Base-by-base conservation (phyloP, 345 rosid genomes). In the Brassica rapa region DNA sequence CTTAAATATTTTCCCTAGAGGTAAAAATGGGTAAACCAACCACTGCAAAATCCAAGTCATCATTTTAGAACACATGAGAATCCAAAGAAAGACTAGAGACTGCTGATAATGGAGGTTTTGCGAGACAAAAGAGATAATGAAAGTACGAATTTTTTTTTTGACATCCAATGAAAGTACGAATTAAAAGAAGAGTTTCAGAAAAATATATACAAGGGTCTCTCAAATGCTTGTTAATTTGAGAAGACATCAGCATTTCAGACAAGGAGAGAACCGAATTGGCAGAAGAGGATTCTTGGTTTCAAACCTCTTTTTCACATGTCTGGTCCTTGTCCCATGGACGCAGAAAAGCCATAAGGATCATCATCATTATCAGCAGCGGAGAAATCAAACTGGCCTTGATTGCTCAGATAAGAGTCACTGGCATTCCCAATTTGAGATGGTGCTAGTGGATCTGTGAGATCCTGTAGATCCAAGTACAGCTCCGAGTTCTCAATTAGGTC, bases 401-500 rank as follows among this genome's bases (percentile, higher is more conserved):
- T 23, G 53, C 9, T 60, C 14, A 27, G 73, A 59, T 56, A 23
- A 6, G 72, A 19, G 62, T 39, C 72, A 41, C 5, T 63, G 65
- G 43, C 55, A 74, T 61, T 69, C 24, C 41, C 75, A 27, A 5
- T 29, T 56, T 70, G 43, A 63, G 72, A 56, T 25, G 71, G 49
- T 49, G 24, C 11, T 75, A 74, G 10, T 63, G 76, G 75, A 70
- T 53, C 56, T n/a, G 72, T 80, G 61, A 80, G 76, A 33, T 80
- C 83, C 4, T 70, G 73, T 5, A 80, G 76, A 64, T 80, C 80
- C 11, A 81, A 64, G 65, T 15, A 81, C 5, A 76, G 23, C 73
- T 75, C 76, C 12, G 76, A 80, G 68, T 71, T 70, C 32, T 80
- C 80, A 23, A 80, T 4, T 19, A n/a, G 68, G 74, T 75, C 83